phyloP scores from a whole-genome alignment of 2,329 filamentous ascomycete species.

The Penicillium polonicum region DNA sequence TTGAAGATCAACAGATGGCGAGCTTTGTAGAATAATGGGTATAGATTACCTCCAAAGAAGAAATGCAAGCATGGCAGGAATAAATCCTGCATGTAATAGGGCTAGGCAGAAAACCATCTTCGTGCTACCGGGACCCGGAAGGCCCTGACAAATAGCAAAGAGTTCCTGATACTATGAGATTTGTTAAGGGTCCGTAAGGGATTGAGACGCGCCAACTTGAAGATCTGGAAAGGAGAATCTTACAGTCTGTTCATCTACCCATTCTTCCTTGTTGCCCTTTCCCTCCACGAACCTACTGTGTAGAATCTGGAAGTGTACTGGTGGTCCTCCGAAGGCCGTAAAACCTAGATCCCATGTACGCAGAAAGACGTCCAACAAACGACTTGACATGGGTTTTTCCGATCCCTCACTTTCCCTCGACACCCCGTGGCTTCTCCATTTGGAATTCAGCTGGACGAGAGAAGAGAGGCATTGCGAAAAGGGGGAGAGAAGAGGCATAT shows the following conservation, averaged over 20 bases:
- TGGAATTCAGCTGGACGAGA: conserved; percentile 2
- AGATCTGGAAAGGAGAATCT: conserved; percentile 14
- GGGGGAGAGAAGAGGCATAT: conserved; percentile 5
- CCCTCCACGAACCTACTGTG: conserved; percentile 60
- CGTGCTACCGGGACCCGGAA: conserved; percentile 67
- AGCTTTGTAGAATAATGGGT: not conserved
- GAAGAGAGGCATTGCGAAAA: conserved; percentile 7
- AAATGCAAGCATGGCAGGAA: conserved; percentile 60
- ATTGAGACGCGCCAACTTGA: not conserved
- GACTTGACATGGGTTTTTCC: conserved; percentile 17
- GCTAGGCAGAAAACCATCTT: conserved; percentile 71
- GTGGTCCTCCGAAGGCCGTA: conserved; percentile 65
- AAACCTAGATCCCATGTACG: conserved; percentile 62
- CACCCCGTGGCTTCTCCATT: conserved; percentile 1
- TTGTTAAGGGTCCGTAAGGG: not conserved
- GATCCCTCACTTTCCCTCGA: not conserved
- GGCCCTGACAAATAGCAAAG: conserved; percentile 66
- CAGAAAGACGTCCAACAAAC: conserved; percentile 36
- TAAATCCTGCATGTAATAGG: conserved; percentile 60
- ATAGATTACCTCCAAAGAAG: conserved; percentile 60
- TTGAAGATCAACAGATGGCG: not conserved
- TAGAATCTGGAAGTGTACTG: conserved; percentile 69
- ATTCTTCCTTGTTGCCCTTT: conserved; percentile 48
- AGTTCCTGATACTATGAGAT: conserved; percentile 64
- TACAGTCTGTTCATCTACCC: conserved; percentile 69